Base-by-base conservation (phyloP, 352 stramenopile species). In the Phytophthora pseudosyringae region DNA sequence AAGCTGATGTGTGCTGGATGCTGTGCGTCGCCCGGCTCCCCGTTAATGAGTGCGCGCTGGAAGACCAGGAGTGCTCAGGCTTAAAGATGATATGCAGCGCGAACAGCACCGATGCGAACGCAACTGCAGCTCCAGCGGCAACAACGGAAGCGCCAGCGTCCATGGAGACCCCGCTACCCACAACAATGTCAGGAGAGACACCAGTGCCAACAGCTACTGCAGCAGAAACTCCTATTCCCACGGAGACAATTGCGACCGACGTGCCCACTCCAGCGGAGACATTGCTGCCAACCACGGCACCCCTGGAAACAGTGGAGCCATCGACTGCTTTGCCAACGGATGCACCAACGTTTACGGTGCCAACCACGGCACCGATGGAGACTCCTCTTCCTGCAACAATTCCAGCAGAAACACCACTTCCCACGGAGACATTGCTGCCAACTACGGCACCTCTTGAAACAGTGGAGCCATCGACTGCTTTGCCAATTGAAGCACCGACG, bases 1-100 rank as follows among this genome's bases (percentile, higher is more conserved):
- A 69, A 9, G 73, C 59, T 2, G 76, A 77, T 6, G n/a, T 77
- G 5, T 90, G 78, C 65, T 88, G 81, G 81, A 88, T 88, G 78
- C 56, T 85, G 10, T 90, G 81, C 40, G 71, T 81, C 5, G 55
- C 53, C 48, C 57, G 46, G 15, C 51, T 79, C 1, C 51, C 51
- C 4, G 53, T 60, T 41, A 46, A 35, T 13, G 47, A 70, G 38
- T 86, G 79, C 54, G 28, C 69, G 1, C 26, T 76, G 39, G 57
- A 72, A 65, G 48, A 73, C 16, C 77, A 81, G 43, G 60, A 57
- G 28, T 86, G 77, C 35, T 75, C 56, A 15, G 69, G 68, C 15
- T 62, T 78, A 28, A 67, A 64, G 33, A 67, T 84, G 45, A 53
- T 71, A 13, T 84, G 75, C 43, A 51, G 31, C 2, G 35, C 50